Evolutionary conservation across 441 rosid genomes (phyloP).

Genomic region (Corymbia citriodora): DNA sequence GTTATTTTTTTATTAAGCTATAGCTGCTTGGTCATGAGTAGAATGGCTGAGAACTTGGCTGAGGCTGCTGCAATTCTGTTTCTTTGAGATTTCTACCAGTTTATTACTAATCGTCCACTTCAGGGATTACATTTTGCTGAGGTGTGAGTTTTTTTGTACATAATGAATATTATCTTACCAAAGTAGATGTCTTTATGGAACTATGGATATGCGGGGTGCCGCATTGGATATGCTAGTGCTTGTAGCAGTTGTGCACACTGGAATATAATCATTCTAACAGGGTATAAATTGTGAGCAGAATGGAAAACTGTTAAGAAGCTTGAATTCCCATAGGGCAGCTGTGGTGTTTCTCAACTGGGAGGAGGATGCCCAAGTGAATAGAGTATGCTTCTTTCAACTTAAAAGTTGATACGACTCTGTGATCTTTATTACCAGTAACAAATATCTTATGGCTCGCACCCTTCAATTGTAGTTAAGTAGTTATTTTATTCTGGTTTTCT

Average conservation of each 20-base stretch:
- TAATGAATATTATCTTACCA: background rate
- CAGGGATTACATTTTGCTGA: background rate
- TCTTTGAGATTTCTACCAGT: background rate
- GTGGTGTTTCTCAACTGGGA: background rate
- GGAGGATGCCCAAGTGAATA: background rate
- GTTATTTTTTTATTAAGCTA: background rate
- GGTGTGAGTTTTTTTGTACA: background rate
- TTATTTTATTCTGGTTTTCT: background rate
- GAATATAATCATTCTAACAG: background rate
- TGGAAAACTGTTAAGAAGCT: background rate
- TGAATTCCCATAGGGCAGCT: background rate
- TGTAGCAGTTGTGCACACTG: background rate
- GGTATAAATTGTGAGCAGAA: background rate
- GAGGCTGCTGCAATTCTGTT: background rate
- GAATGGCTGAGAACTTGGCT: background rate
- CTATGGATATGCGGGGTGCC: background rate
- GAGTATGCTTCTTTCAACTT: background rate
- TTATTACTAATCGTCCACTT: background rate
- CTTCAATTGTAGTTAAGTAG: background rate
- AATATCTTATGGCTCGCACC: background rate
- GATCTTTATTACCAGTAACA: background rate
- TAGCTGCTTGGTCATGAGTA: background rate
- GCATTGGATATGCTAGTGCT: background rate
- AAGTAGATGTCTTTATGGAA: background rate
- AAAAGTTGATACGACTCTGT: background rate